Evolutionary conservation across 2,329 filamentous ascomycete genomes (phyloP), one percentile per base, ranked within the genome.

Genomic region (Orbilia brochopaga): DNA sequence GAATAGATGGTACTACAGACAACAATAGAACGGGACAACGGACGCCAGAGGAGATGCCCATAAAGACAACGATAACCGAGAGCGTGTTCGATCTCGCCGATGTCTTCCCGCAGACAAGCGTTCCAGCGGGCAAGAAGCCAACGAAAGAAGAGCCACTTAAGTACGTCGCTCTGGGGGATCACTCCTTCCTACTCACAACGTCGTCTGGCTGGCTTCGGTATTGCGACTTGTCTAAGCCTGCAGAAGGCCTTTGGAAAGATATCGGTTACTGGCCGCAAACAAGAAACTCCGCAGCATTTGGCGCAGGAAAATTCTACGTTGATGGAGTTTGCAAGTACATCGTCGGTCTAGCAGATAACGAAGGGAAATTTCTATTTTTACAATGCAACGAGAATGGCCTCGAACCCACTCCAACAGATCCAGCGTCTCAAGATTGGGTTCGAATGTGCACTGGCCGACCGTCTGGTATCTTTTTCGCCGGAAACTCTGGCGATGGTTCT

Each of bases 191-290:
- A 3, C 42, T 59, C 1, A 40, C 54, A 37, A 72, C 60, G 60
- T 65, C 67, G 5, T 72, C 60, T 7, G 67, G 67, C 10, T 72
- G 67, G 60, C 42, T 72, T n/a, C 32, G 64, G 37, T 54, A 65
- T 55, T 72, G 60, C 30, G 21, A 57, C n/a, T 42, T 72, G 37
- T 60, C 60, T 6, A 21, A 21, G 13, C 35, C 58, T 5, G 17
- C 30, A 2, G 23, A 44, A 1, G 7, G 65, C 44, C 42, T 17
- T 46, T 72, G 67, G 67, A 44, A 44, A 35, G 52, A 60, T 10
- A 1, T 72, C 13, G 60, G 67, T n/a, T 61, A 60, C 11, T 72
- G 54, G 67, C 50, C 60, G 2, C 67, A 65, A 24, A 61, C 57
- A 32, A 60, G 37, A 27, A 65, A 65, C 17, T 21, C 40, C n/a